These are phyloP conservation scores for Cercospora sp. DNA, from an alignment of 2,329 filamentous ascomycete genomes.

Conservation along the genomic window DNA sequence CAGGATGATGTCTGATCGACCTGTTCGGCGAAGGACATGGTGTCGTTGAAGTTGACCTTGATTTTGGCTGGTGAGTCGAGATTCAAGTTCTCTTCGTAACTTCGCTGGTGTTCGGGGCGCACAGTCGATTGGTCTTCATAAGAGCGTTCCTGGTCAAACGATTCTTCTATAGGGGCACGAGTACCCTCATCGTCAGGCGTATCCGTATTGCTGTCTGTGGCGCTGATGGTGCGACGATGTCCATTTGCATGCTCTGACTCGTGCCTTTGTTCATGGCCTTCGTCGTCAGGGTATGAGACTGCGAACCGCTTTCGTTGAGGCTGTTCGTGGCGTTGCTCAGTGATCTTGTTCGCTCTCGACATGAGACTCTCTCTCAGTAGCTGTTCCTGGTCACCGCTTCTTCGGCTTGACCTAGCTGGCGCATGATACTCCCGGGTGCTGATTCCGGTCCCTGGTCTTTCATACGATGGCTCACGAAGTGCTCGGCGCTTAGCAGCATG, in stretches of 20 bases:
- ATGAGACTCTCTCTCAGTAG: neutral
- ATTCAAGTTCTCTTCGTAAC: constrained; percentile 42
- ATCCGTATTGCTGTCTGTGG: constrained; percentile 14
- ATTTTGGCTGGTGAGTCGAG: constrained; percentile 39
- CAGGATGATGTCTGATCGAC: constrained; percentile 16
- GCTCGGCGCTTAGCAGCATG: neutral
- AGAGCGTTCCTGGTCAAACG: constrained; percentile 12
- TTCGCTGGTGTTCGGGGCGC: constrained; percentile 17
- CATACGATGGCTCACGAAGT: neutral
- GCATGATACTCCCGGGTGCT: neutral
- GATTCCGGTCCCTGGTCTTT: neutral
- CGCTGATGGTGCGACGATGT: neutral
- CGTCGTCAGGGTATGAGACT: neutral
- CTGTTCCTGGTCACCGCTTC: neutral
- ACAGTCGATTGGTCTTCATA: constrained; percentile 14
- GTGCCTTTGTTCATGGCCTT: constrained; percentile 3
- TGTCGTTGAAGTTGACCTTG: constrained; percentile 41
- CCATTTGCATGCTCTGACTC: neutral
- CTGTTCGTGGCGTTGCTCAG: neutral
- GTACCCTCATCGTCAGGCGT: constrained; percentile 14
- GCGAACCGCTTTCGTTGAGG: neutral
- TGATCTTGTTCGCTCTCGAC: neutral
- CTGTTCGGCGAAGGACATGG: constrained; percentile 13
- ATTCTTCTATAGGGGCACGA: constrained; percentile 11
- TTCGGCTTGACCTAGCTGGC: neutral